Evolutionary conservation across 2,329 filamentous ascomycete genomes (phyloP).

Genomic region (Colletotrichum gigasporum): DNA sequence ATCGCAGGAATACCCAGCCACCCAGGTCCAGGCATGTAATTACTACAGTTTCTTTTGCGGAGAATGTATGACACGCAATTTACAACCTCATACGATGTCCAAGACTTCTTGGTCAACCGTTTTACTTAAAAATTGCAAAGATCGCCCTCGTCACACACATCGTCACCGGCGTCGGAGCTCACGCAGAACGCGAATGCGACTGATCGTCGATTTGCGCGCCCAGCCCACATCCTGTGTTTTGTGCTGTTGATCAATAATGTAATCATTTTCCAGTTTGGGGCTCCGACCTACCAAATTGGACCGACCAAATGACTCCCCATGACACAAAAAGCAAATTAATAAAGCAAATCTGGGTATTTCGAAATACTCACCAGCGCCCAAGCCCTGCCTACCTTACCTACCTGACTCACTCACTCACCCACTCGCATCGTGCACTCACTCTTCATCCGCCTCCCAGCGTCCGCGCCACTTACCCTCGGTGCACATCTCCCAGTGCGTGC

Average conservation of each 20-base stretch:
- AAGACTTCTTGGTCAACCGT: constrained; percentile 1
- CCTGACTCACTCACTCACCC: not conserved
- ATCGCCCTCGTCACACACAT: not conserved
- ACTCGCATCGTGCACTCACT: too few species aligned
- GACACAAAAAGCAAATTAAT: too few species aligned
- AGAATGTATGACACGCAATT: not conserved
- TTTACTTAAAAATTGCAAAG: not conserved
- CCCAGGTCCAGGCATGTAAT: not conserved
- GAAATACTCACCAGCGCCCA: too few species aligned
- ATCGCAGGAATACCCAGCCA: constrained; percentile 5
- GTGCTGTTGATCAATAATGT: not conserved
- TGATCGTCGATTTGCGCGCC: not conserved
- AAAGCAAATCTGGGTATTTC: too few species aligned
- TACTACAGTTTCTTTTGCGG: not conserved
- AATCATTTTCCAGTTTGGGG: too few species aligned
- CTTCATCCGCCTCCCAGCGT: not conserved
- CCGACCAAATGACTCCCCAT: too few species aligned
- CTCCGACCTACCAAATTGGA: too few species aligned
- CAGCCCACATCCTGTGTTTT: not conserved
- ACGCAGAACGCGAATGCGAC: not conserved
- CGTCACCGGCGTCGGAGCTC: not conserved
- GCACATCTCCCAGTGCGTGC: constrained; percentile 1
- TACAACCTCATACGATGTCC: constrained; percentile 20
- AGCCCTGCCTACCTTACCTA: too few species aligned
- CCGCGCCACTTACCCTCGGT: constrained; percentile 16